phyloP scores from a whole-genome alignment of 306 rosid species.

The Crataegus laevigata region DNA sequence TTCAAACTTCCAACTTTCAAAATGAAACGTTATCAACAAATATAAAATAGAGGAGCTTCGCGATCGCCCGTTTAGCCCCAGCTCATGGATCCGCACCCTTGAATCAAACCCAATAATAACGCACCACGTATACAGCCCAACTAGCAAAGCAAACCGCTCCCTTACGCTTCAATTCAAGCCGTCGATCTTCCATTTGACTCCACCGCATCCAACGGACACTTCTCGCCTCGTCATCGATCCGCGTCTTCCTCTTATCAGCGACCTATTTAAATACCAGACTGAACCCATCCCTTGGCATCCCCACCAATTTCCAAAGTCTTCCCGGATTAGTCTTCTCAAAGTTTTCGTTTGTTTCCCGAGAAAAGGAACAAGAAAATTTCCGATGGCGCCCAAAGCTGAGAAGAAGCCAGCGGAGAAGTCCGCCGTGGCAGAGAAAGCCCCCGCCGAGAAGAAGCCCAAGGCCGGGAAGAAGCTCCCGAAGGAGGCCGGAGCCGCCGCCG shows the following conservation, averaged over 20 bases:
- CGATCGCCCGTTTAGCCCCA: neutral
- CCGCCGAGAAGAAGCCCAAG: slow-evolving; percentile 71
- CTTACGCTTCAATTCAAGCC: neutral
- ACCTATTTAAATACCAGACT: neutral
- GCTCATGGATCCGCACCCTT: neutral
- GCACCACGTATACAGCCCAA: neutral
- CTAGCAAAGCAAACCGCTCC: neutral
- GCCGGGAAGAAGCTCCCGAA: slow-evolving; percentile 72
- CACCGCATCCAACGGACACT: neutral
- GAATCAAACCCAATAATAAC: accelerated
- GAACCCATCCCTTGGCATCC: accelerated
- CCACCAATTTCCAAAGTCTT: neutral
- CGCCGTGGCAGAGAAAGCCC: slow-evolving; percentile 34
- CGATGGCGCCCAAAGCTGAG: slow-evolving; percentile 71
- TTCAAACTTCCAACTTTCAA: neutral
- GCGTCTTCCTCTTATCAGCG: neutral
- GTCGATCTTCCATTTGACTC: too few species aligned
- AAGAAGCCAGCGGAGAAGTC: slow-evolving; percentile 69
- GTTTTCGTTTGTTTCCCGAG: neutral
- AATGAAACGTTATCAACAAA: too few species aligned
- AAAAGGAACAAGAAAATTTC: neutral
- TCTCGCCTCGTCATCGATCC: neutral
- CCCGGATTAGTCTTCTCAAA: neutral
- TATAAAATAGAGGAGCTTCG: too few species aligned
- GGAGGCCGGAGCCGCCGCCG: slow-evolving; percentile 40